phyloP scores from a whole-genome alignment of 2,329 filamentous ascomycete genomes.

The Canariomyces notabilis region DNA sequence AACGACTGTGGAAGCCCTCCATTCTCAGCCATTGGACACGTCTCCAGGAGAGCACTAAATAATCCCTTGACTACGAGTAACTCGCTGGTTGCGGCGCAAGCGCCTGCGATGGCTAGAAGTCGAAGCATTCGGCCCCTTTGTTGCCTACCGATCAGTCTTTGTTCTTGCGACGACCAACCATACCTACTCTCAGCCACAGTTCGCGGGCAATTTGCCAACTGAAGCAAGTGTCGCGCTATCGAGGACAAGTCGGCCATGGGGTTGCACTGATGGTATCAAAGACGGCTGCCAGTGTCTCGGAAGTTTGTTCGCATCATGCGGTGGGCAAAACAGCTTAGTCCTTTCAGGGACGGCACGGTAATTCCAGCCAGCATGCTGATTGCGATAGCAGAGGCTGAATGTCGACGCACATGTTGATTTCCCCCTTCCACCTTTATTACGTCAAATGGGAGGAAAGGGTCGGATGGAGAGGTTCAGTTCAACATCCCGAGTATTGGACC shows the following conservation, averaged over 20 bases:
- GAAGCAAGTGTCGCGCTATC: not conserved
- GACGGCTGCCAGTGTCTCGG: not conserved
- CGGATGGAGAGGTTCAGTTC: too few species aligned
- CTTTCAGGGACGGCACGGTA: too few species aligned
- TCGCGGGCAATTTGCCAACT: conserved; percentile 1
- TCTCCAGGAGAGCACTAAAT: not conserved
- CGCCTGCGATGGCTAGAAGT: not conserved
- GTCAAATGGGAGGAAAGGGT: too few species aligned
- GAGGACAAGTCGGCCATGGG: not conserved
- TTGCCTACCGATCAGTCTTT: not conserved
- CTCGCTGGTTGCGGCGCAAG: not conserved
- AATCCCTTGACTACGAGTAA: not conserved
- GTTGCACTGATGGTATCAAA: not conserved
- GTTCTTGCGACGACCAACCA: not conserved
- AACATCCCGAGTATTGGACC: too few species aligned
- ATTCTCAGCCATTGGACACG: not conserved
- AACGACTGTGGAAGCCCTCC: not conserved
- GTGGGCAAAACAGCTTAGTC: not conserved
- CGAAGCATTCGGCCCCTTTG: conserved; percentile 5
- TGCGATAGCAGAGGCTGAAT: too few species aligned
- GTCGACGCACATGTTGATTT: too few species aligned
- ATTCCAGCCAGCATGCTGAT: too few species aligned
- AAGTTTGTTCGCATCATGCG: not conserved
- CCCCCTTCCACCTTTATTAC: too few species aligned
- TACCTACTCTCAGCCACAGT: not conserved